Evolutionary conservation across 208 protist species (phyloP).

Genomic region (Leishmania tarentolae): DNA sequence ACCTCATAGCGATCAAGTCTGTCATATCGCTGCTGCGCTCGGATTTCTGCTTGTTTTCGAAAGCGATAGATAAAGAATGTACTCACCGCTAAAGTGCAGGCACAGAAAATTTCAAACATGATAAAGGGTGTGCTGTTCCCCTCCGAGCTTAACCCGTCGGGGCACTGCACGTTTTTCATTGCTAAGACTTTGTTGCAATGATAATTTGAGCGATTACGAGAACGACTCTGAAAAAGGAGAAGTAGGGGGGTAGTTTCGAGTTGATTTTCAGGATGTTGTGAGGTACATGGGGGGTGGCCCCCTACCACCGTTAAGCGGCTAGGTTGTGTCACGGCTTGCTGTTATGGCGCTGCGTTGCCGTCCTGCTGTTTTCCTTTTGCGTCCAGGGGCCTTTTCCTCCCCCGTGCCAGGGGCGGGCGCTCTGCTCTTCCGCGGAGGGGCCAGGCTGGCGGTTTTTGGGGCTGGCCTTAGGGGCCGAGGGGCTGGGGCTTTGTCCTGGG

Average conservation of each 20-base stretch:
- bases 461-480: too few species aligned
- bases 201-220: neutral
- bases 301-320: neutral
- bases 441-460: too few species aligned
- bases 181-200: neutral
- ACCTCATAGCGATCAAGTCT: constrained; percentile 54
- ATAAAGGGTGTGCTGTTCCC: constrained; percentile 49
- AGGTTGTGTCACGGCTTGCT: too few species aligned
- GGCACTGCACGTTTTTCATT: constrained; percentile 22
- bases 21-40: constrained; percentile 66
- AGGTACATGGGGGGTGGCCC: neutral
- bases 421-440: too few species aligned
- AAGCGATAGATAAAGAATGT: constrained; percentile 43
- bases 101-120: constrained; percentile 51
- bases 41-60: constrained; percentile 38
- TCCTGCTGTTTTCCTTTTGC: neutral
- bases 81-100: constrained; percentile 40
- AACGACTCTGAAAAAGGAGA: neutral
- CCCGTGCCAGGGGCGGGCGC: neutral
- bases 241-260: neutral
- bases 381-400: neutral
- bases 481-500: too few species aligned
- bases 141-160: neutral
- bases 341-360: too few species aligned
- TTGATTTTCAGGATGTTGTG: neutral